Percentiles rank a stretch among this genome's conserved stretches.
Conservation (phyloP, 306 rosid genomes). For the Gynostemma pentaphyllum region DNA sequence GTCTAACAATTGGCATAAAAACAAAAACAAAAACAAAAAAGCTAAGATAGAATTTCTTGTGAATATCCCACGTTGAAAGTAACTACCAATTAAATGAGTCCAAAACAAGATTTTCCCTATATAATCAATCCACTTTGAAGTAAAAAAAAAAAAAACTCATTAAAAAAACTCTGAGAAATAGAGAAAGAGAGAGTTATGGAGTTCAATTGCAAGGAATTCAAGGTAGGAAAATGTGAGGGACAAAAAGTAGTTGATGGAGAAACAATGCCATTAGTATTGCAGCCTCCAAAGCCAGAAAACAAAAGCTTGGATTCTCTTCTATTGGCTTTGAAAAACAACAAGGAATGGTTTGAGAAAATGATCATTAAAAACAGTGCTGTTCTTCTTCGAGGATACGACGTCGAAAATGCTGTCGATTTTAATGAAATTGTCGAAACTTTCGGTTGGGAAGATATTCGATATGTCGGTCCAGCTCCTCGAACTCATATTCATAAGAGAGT, state of each 20-base stretch:
- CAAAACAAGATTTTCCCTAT: neutral
- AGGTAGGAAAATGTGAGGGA: slow-evolving; percentile 61
- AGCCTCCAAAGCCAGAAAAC: slow-evolving; percentile 30
- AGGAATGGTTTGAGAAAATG: slow-evolving; percentile 66
- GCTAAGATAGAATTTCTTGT: slow-evolving; percentile 1
- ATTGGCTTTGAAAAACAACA: slow-evolving; percentile 27
- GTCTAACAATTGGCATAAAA: no score
- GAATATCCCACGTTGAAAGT: neutral
- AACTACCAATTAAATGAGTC: neutral
- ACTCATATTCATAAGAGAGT: slow-evolving; percentile 63
- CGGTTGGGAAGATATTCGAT: slow-evolving; percentile 69
- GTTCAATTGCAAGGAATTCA: slow-evolving; percentile 41
- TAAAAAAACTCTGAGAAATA: neutral
- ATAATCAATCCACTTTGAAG: neutral
- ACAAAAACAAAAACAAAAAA: no score
- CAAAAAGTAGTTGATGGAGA: slow-evolving; percentile 68
- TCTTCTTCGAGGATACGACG: slow-evolving; percentile 54
- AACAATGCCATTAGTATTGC: slow-evolving; percentile 52
- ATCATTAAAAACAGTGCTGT: slow-evolving; percentile 60
- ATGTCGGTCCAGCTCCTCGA: slow-evolving; percentile 79
- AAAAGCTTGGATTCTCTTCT: slow-evolving; percentile 34
- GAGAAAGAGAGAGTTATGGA: slow-evolving; percentile 26
- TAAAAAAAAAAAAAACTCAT: neutral
- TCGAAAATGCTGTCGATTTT: slow-evolving; percentile 45
- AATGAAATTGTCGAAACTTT: slow-evolving; percentile 48